A percentile compares a stretch with the other conserved stretches of the same genome.
phyloP scores from a whole-genome alignment of 2,329 filamentous ascomycete genomes.

The Sordariomycetes sp. region DNA sequence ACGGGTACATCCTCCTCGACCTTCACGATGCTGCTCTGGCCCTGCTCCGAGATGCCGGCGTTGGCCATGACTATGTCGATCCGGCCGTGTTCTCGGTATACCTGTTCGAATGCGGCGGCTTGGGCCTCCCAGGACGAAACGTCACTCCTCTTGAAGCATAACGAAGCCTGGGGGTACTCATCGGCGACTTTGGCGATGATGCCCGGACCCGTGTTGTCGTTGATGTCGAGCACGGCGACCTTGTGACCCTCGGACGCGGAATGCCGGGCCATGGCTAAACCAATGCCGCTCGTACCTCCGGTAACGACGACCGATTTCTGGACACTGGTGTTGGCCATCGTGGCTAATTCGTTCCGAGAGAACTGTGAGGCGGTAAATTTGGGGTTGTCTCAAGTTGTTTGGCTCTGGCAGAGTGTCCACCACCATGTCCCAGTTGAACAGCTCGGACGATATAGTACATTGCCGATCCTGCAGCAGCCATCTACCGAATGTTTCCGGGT shows the following conservation, averaged over 20 bases:
- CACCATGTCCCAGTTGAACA: no score
- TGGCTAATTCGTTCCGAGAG: neutral
- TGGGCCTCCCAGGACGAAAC: slow-evolving; percentile 24
- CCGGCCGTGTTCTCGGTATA: slow-evolving; percentile 12
- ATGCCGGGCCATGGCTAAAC: slow-evolving; percentile 16
- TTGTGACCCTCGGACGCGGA: slow-evolving; percentile 20
- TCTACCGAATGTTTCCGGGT: no score
- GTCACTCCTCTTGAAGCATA: slow-evolving; percentile 22
- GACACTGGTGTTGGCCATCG: slow-evolving; percentile 1
- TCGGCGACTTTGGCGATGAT: slow-evolving; percentile 14
- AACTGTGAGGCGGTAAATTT: no score
- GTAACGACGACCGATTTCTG: slow-evolving; percentile 9
- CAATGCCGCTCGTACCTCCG: slow-evolving; percentile 13
- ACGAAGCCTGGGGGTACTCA: slow-evolving; percentile 13
- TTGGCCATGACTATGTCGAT: slow-evolving; percentile 39
- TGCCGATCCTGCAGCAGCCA: no score
- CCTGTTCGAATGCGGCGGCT: slow-evolving; percentile 15
- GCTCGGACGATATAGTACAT: no score
- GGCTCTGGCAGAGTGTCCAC: no score
- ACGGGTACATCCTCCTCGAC: slow-evolving; percentile 17
- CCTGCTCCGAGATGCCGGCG: slow-evolving; percentile 34
- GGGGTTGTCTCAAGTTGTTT: no score
- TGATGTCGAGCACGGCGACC: slow-evolving; percentile 22
- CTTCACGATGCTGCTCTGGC: slow-evolving; percentile 14
- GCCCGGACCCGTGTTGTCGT: slow-evolving; percentile 13